A percentile compares a stretch with the other conserved stretches of the same genome.
These are phyloP conservation scores for Lyophyllum semitale DNA, from an alignment of 768 basidiomycete genomes.

Conservation along the genomic window DNA sequence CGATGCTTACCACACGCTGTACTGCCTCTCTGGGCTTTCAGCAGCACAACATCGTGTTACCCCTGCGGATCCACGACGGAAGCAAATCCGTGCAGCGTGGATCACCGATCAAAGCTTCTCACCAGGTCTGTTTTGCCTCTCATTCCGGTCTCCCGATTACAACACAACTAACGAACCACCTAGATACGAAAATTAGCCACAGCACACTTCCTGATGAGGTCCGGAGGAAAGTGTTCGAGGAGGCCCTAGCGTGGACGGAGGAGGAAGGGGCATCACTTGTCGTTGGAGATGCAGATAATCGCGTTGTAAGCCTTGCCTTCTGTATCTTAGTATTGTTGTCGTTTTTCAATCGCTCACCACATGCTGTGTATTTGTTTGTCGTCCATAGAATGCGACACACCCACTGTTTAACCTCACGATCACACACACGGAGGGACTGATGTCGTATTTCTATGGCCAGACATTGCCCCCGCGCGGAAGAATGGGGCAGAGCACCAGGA, in stretches of 20 bases:
- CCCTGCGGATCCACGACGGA: slow-evolving; percentile 41
- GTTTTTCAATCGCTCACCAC: background rate
- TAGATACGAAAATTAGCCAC: slow-evolving; percentile 36
- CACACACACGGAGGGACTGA: slow-evolving; percentile 64
- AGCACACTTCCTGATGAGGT: slow-evolving; percentile 18
- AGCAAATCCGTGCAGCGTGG: slow-evolving; percentile 42
- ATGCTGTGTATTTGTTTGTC: background rate
- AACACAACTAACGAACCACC: background rate
- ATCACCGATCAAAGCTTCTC: background rate
- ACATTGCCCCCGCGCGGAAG: slow-evolving; percentile 36
- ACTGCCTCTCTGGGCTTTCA: slow-evolving; percentile 89
- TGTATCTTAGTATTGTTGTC: background rate
- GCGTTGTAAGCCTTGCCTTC: slow-evolving; percentile 49
- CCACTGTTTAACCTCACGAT: slow-evolving; percentile 77
- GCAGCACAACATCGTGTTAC: slow-evolving; percentile 80
- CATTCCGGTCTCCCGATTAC: background rate
- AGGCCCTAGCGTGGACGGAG: slow-evolving; percentile 66
- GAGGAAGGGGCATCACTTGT: slow-evolving; percentile 58
- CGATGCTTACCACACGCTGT: slow-evolving; percentile 95
- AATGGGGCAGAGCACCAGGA: background rate
- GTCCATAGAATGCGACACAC: slow-evolving; percentile 73
- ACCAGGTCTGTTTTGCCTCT: slow-evolving; percentile 3
- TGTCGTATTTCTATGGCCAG: slow-evolving; percentile 76
- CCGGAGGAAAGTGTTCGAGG: slow-evolving; percentile 45
- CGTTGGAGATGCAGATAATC: slow-evolving; percentile 63